Evolutionary conservation across 1,284 basidiomycete species (phyloP).

Genomic region (Ceratobasidium sp.): DNA sequence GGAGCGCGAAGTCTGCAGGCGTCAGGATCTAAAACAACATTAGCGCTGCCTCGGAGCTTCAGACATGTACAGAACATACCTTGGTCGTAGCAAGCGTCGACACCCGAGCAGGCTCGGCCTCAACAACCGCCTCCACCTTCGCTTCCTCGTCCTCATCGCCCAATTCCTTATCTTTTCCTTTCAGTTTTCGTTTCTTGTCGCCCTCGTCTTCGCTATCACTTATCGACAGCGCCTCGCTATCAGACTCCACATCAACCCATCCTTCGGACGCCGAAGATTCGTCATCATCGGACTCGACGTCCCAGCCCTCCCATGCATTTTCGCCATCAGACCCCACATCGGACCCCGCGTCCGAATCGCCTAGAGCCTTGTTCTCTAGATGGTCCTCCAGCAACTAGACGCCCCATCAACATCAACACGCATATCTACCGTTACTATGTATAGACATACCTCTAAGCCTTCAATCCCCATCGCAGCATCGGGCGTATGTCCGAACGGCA

Average conservation of each 20-base stretch:
- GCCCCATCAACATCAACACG: slow-evolving; percentile 29
- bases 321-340: slow-evolving; percentile 69
- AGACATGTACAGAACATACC: slow-evolving; percentile 56
- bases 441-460: slow-evolving; percentile 76
- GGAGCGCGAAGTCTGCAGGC: slow-evolving; percentile 94
- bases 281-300: slow-evolving; percentile 79
- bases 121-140: slow-evolving; percentile 43
- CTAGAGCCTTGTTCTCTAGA: slow-evolving; percentile 73
- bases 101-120: slow-evolving; percentile 55
- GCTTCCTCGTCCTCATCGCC: slow-evolving; percentile 49
- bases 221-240: slow-evolving; percentile 75
- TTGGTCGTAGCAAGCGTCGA: slow-evolving; percentile 83
- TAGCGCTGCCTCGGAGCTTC: slow-evolving; percentile 1
- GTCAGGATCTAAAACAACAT: slow-evolving; percentile 81
- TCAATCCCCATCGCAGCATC: slow-evolving; percentile 83
- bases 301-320: slow-evolving; percentile 91
- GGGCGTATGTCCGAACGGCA: slow-evolving; percentile 84
- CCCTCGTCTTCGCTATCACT: slow-evolving; percentile 88
- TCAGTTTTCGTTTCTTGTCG: slow-evolving; percentile 56
- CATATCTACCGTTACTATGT: background rate
- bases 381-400: slow-evolving; percentile 89
- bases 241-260: slow-evolving; percentile 89
- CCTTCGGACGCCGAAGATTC: slow-evolving; percentile 71
- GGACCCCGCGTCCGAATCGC: slow-evolving; percentile 58
- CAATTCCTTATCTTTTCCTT: slow-evolving; percentile 54